These are phyloP conservation scores for Cadophora malorum DNA, from an alignment of 2,329 filamentous ascomycete species.

Conservation along the genomic window DNA sequence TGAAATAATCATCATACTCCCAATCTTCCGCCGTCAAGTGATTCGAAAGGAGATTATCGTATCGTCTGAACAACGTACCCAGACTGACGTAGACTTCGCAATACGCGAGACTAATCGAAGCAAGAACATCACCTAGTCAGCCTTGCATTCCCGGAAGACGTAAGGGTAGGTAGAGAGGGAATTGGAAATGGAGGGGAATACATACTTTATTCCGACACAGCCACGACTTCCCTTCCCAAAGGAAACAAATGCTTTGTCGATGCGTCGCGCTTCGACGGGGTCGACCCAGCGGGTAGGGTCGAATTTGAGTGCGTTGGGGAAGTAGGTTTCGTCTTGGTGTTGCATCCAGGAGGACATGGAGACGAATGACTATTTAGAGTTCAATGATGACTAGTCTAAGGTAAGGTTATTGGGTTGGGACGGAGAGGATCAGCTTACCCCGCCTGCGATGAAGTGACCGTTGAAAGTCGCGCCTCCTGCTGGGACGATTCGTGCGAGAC, in stretches of 20 bases:
- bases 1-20: conserved; percentile 45
- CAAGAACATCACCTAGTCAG: too few relatives aligned
- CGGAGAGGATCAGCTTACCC: conserved; percentile 33
- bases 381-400: conserved; percentile 40
- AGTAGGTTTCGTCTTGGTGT: conserved; percentile 45
- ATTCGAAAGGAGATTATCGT: conserved; percentile 37
- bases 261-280: conserved; percentile 29
- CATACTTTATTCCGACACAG: conserved; percentile 30
- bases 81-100: conserved; percentile 47
- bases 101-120: conserved; percentile 47
- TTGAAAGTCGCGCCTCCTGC: conserved; percentile 45
- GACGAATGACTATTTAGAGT: conserved; percentile 28
- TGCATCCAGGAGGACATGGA: conserved; percentile 47
- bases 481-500: conserved; percentile 47
- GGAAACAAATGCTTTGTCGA: conserved; percentile 47
- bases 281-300: conserved; percentile 47
- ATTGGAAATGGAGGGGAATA: background rate
- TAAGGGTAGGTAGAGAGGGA: too few relatives aligned
- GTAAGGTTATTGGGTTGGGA: conserved; percentile 28
- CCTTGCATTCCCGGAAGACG: too few relatives aligned
- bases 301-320: conserved; percentile 46
- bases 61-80: conserved; percentile 44
- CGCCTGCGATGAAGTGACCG: conserved; percentile 43
- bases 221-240: conserved; percentile 28
- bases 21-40: conserved; percentile 38